These are phyloP conservation scores for Leishmania tarentolae DNA, from an alignment of 208 protist species.

Conservation along the genomic window DNA sequence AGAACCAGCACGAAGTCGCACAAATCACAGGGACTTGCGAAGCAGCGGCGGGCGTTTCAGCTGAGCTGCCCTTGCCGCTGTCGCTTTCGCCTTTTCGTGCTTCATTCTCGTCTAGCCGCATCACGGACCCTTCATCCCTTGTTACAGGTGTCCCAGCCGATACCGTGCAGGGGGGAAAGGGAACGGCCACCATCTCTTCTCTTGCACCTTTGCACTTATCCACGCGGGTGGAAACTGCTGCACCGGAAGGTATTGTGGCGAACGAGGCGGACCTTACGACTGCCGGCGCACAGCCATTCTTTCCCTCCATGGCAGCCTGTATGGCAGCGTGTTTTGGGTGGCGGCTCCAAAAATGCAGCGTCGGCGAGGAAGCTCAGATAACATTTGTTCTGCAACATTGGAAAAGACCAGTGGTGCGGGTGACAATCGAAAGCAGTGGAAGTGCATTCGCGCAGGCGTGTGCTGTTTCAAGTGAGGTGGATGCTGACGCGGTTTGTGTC, in stretches of 20 bases:
- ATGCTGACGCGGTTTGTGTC: neutral
- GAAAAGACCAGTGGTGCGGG: neutral
- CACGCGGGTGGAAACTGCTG: neutral
- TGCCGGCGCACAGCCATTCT: neutral
- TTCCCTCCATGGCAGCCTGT: constrained; percentile 17
- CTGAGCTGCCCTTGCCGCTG: neutral
- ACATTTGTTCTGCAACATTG: constrained; percentile 15
- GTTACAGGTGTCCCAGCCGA: neutral
- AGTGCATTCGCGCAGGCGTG: neutral
- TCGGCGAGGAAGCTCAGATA: constrained; percentile 2
- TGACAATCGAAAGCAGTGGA: neutral
- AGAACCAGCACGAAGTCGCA: neutral
- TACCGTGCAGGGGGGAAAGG: neutral
- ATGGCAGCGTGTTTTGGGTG: constrained; percentile 30
- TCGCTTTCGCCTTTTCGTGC: neutral
- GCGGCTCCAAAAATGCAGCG: constrained; percentile 9
- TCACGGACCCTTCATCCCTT: neutral
- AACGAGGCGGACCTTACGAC: neutral
- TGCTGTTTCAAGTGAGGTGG: neutral
- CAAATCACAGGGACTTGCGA: neutral
- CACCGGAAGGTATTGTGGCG: neutral
- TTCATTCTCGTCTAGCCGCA: neutral
- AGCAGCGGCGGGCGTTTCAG: neutral
- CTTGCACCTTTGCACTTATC: neutral
- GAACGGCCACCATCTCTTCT: neutral